Evolutionary conservation across 768 basidiomycete genomes (phyloP).

Genomic region (Cystofilobasidium bisporidii): DNA sequence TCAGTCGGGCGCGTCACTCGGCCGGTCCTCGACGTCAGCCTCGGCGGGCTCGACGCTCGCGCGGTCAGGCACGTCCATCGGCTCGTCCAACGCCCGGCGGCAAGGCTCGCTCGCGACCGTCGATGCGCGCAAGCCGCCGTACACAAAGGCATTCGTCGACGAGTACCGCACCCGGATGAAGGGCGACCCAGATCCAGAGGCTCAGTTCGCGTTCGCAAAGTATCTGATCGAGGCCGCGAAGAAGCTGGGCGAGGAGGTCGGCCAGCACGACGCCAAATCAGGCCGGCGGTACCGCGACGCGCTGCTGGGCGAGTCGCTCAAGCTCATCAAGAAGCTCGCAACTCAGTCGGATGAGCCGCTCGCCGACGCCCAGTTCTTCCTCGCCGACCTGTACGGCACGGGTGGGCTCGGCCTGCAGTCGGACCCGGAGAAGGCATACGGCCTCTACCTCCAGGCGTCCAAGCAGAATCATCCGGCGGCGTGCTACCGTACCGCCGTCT

Average conservation of each 20-base stretch:
- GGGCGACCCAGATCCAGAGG: slow-evolving; percentile 93
- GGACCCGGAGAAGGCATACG: slow-evolving; percentile 95
- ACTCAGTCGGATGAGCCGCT: slow-evolving; percentile 76
- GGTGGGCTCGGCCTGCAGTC: slow-evolving; percentile 91
- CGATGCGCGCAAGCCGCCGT: slow-evolving; percentile 49
- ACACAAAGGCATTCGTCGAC: slow-evolving; percentile 92
- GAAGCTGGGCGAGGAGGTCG: slow-evolving; percentile 52
- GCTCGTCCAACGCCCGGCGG: slow-evolving; percentile 37
- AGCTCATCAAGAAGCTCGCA: slow-evolving; percentile 82
- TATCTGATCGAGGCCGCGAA: slow-evolving; percentile 97
- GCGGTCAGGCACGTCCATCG: slow-evolving; percentile 36
- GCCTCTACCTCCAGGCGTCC: slow-evolving; percentile 89
- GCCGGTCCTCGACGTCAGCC: slow-evolving; percentile 31
- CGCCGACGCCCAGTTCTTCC: slow-evolving; percentile 95
- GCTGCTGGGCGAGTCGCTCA: slow-evolving; percentile 77
- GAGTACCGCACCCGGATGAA: slow-evolving; percentile 96
- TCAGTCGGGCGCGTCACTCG: slow-evolving; percentile 7
- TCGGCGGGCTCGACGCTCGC: slow-evolving; percentile 27
- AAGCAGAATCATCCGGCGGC: slow-evolving; percentile 95
- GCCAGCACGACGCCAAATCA: slow-evolving; percentile 50
- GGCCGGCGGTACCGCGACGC: slow-evolving; percentile 85
- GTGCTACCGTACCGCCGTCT: slow-evolving; percentile 93
- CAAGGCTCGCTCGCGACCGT: slow-evolving; percentile 37
- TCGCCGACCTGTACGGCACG: slow-evolving; percentile 93
- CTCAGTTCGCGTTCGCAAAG: slow-evolving; percentile 95